Evolutionary conservation across 345 rosid species (phyloP).

Genomic region (Hibiscus syriacus): DNA sequence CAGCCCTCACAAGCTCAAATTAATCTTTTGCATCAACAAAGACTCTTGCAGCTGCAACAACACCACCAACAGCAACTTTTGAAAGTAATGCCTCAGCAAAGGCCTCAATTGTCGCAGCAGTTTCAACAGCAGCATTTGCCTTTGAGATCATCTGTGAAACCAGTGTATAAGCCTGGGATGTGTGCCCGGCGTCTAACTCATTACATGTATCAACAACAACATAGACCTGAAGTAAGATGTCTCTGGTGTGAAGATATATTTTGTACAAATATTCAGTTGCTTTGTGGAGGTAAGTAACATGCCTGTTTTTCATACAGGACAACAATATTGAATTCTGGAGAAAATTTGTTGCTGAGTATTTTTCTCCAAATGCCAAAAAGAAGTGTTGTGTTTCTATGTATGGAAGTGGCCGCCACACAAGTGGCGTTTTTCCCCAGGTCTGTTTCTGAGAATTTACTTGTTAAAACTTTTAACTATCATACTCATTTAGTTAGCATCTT

Average conservation of each 20-base stretch:
- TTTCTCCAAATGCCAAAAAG: conserved; percentile 89
- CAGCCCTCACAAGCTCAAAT: conserved; percentile 75
- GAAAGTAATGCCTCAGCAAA: conserved; percentile 80
- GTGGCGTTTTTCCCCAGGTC: conserved; percentile 96
- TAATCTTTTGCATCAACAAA: conserved; percentile 66
- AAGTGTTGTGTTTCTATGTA: conserved; percentile 99
- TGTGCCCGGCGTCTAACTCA: conserved; percentile 87
- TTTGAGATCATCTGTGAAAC: conserved; percentile 57
- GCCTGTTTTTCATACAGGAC: conserved; percentile 48
- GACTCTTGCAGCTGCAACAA: conserved; percentile 63
- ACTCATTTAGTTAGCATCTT: neutral
- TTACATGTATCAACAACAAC: conserved; percentile 92
- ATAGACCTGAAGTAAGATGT: conserved; percentile 77
- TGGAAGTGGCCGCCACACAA: conserved; percentile 91
- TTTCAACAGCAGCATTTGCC: conserved; percentile 75
- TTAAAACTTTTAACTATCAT: neutral
- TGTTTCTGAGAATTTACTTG: conserved; percentile 18
- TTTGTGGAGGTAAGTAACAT: conserved; percentile 14
- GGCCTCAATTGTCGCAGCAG: conserved; percentile 64
- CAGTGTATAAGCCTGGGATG: conserved; percentile 87
- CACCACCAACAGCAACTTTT: conserved; percentile 71
- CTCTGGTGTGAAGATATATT: conserved; percentile 4
- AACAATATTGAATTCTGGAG: conserved; percentile 98
- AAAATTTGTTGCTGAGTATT: no score
- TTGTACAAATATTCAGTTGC: conserved; percentile 2